A percentile compares a stretch with the other conserved stretches of the same genome.
Evolutionary conservation across 352 stramenopile genomes (phyloP).

Genomic region (Globisporangium heterothallicum): DNA sequence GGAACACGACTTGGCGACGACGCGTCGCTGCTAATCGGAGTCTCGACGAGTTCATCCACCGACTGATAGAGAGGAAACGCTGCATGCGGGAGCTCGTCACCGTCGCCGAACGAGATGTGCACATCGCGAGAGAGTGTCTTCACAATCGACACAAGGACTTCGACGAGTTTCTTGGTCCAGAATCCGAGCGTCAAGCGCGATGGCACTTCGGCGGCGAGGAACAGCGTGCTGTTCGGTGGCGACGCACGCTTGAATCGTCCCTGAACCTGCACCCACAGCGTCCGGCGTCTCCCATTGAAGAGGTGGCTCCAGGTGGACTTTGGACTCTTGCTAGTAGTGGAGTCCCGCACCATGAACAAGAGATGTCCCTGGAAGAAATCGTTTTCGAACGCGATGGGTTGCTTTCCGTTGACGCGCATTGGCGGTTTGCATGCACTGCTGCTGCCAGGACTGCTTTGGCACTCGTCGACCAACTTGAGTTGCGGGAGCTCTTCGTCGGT

Average conservation of each 20-base stretch:
- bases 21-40: constrained; percentile 1
- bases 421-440: not conserved
- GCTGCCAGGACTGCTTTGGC: constrained; percentile 10
- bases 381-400: constrained; percentile 43
- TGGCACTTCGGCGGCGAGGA: constrained; percentile 46
- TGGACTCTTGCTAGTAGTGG: not conserved
- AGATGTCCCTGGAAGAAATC: constrained; percentile 34
- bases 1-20: constrained; percentile 6
- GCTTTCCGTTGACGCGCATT: constrained; percentile 21
- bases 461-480: constrained; percentile 28
- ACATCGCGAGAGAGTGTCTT: constrained; percentile 29
- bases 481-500: constrained; percentile 20
- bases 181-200: constrained; percentile 23
- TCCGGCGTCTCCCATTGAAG: constrained; percentile 29
- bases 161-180: constrained; percentile 29
- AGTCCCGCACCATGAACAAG: constrained; percentile 32
- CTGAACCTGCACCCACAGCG: constrained; percentile 58
- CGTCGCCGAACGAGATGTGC: constrained; percentile 33
- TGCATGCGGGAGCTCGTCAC: constrained; percentile 31
- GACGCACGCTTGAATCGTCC: constrained; percentile 46
- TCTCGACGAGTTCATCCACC: constrained; percentile 44
- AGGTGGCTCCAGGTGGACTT: constrained; percentile 22
- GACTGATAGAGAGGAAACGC: constrained; percentile 51
- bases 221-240: constrained; percentile 24
- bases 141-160: constrained; percentile 28